Evolutionary conservation across 228 moss, liverwort and hornwort genomes (phyloP), one percentile per base, ranked within the genome.

Genomic region (Sphagnum magellanicum): DNA sequence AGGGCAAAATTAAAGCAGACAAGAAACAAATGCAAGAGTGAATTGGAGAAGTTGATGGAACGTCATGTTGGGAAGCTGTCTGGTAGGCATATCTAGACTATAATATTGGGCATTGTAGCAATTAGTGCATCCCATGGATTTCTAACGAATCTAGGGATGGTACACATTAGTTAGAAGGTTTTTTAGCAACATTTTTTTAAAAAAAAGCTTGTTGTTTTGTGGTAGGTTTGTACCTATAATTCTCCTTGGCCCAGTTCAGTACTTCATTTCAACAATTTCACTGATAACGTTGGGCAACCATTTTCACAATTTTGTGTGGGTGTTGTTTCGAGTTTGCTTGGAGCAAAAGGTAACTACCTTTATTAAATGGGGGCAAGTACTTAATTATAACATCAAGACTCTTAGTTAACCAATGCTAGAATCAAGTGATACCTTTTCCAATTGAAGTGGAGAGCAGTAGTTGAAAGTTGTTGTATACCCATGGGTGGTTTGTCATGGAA

Each of bases 351-450:
- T 93, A 68, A 93, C 93, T 49, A 93, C 97, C 59, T 97, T 97
- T 61, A 97, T 97, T 16, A 97, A 97, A 66, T 97, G 97, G 97
- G 93, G 97, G 10, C 97, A 96, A 92, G 94, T 94, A 81, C 60
- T 57, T 6, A n/a, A 17, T 17, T 17, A 0, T 0, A 17, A 17
- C 59, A 10, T 1, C 1, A 59, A 0, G 10, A 10, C 1, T 10
- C 59, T 10, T 10, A 59, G 10, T 1, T 10, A n/a, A 59, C 10
- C 1, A 59, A n/a, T 59, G 10, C n/a, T 10, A 1, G 10, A 10
- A n/a, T 59, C 0, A 59, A 10, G 1, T 10, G 59, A 10, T 10
- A 10, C 0, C 0, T n/a, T 10, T 59, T 59, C n/a, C 59, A 59
- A 59, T 0, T n/a, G 0, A 59, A 59, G 11, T 0, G 0, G n/a